A percentile compares a stretch with the other conserved stretches of the same genome.
Conservation (phyloP, 1,139 yeast genomes). For the Geotrichum phurueaensis region DNA sequence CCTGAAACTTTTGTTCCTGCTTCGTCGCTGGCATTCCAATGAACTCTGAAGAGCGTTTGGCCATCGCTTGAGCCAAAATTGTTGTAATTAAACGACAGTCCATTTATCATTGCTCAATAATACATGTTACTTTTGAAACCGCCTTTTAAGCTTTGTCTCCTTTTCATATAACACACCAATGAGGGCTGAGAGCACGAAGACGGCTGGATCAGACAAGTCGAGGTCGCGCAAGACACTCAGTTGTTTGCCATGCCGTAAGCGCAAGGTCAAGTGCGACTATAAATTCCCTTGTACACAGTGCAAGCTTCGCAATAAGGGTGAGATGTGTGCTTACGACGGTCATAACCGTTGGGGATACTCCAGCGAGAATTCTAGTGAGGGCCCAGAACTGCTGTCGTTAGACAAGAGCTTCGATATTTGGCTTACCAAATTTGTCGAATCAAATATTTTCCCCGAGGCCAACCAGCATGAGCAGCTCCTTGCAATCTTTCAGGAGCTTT, state of each 20-base stretch:
- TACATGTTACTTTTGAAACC: neutral
- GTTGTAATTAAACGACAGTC: neutral
- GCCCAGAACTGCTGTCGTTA: neutral
- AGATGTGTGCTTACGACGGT: slow-evolving; percentile 11
- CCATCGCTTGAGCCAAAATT: neutral
- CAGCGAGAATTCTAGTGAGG: neutral
- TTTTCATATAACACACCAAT: neutral
- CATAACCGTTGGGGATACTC: slow-evolving; percentile 16
- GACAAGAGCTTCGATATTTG: neutral
- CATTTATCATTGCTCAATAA: neutral
- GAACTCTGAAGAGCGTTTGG: neutral
- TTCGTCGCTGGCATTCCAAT: neutral
- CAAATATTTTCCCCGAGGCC: neutral
- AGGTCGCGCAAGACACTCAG: slow-evolving; percentile 9
- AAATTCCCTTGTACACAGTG: slow-evolving; percentile 14
- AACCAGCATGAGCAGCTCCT: neutral
- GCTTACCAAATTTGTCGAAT: neutral
- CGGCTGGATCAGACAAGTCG: neutral
- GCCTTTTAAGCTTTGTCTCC: neutral
- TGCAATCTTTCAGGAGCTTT: neutral
- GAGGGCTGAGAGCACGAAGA: neutral
- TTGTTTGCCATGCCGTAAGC: slow-evolving; percentile 14
- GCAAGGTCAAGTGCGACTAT: slow-evolving; percentile 16
- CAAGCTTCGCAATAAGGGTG: slow-evolving; percentile 8
- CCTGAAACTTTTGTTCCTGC: neutral